Conservation (phyloP, 352 stramenopile genomes). For the Phytophthora melonis region DNA sequence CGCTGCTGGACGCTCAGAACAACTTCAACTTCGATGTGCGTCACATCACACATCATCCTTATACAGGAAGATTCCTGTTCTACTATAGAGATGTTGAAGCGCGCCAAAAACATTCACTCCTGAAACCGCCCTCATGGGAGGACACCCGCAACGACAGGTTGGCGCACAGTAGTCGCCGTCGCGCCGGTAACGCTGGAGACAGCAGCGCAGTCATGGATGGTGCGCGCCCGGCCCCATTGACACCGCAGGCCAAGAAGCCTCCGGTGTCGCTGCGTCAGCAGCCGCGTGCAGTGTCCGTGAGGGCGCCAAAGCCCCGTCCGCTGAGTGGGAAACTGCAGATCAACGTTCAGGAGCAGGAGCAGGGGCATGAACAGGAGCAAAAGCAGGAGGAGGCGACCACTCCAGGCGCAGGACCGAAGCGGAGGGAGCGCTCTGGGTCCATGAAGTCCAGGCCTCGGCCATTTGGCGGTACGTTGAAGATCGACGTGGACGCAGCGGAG, state of each 20-base stretch:
- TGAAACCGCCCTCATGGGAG: conserved; percentile 31
- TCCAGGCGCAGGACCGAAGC: not conserved
- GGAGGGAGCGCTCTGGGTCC: conserved; percentile 16
- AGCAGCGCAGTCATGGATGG: conserved; percentile 9
- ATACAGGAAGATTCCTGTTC: conserved; percentile 30
- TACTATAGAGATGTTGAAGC: conserved; percentile 37
- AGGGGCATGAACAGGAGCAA: conserved; percentile 15
- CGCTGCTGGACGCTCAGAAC: not conserved
- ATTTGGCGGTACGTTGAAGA: conserved; percentile 45
- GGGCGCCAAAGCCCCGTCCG: conserved; percentile 13
- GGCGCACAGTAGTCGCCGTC: not conserved
- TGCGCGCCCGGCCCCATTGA: not conserved
- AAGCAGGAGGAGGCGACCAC: conserved; percentile 6
- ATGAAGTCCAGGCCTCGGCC: conserved; percentile 20
- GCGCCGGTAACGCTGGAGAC: not conserved
- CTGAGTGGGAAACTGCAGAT: conserved; percentile 17
- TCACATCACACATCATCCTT: conserved; percentile 26
- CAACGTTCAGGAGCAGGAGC: conserved; percentile 7
- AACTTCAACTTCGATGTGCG: conserved; percentile 32
- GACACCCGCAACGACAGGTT: not conserved
- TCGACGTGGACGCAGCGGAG: conserved; percentile 56
- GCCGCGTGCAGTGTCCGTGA: conserved; percentile 13
- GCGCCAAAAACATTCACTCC: conserved; percentile 23
- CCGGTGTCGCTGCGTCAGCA: conserved; percentile 11
- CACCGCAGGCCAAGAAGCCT: not conserved